phyloP scores from a whole-genome alignment of 2,329 filamentous ascomycete genomes.

The Fusarium buxicola region DNA sequence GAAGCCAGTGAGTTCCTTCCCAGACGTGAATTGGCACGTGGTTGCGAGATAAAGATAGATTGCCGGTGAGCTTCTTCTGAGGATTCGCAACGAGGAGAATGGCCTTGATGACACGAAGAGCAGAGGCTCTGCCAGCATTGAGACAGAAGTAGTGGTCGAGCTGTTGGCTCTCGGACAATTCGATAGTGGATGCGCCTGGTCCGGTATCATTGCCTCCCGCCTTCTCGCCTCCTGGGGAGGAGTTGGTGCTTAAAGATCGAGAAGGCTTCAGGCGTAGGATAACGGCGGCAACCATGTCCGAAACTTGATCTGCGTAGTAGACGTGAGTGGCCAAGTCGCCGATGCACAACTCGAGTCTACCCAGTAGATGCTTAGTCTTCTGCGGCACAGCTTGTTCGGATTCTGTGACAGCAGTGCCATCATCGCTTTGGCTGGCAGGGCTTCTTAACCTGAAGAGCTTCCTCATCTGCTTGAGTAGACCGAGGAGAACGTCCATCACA shows the following conservation, averaged over 20 bases:
- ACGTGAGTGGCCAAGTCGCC: conserved; percentile 93
- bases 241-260: conserved; percentile 56
- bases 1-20: conserved; percentile 96
- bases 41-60: conserved; percentile 75
- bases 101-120: conserved; percentile 82
- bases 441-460: conserved; percentile 75
- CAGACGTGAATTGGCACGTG: conserved; percentile 84
- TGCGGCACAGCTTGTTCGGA: conserved; percentile 49
- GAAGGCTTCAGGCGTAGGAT: conserved; percentile 80
- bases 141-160: conserved; percentile 66
- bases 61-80: conserved; percentile 67
- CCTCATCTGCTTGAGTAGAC: conserved; percentile 85
- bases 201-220: conserved; percentile 51
- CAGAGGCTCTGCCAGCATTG: conserved; percentile 68
- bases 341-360: conserved; percentile 82
- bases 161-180: conserved; percentile 58
- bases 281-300: conserved; percentile 90
- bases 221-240: conserved; percentile 62
- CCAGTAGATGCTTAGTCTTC: conserved; percentile 73
- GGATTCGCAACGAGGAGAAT: conserved; percentile 86
- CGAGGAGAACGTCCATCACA: conserved; percentile 92
- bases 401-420: conserved; percentile 50
- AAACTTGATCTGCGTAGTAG: conserved; percentile 96
- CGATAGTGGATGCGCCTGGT: conserved; percentile 51
- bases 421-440: conserved; percentile 49